Evolutionary conservation across 2,329 filamentous ascomycete species (phyloP), one percentile per base, ranked within the genome.

Genomic region (Blastomyces gilchristii): DNA sequence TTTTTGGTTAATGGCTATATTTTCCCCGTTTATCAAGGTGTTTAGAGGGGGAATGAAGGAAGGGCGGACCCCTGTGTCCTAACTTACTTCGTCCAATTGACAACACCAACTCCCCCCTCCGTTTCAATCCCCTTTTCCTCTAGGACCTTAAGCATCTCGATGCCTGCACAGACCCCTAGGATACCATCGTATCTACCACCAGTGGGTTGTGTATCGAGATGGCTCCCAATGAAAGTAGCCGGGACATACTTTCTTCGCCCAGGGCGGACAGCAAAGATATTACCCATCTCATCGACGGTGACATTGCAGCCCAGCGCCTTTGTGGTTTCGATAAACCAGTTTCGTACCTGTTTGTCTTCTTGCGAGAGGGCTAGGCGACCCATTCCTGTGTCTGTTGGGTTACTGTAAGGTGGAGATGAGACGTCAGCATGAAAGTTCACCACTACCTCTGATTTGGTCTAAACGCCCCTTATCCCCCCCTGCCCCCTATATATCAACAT

Each of bases 271-370:
- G 89, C 88, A 71, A 93, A 94, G 65, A 88, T 88, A 68, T 93
- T 94, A 25, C 89, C 89, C 84, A 93, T 91, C 34, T 83, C 79
- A 71, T 94, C 90, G 1, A 90, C 74, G 0, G 82, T 86, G 8
- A 89, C 80, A 2, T 80, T 79, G 72, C 89, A 93, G 11, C 86
- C 87, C 0, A 91, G 76, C 0, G 76, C 77, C 68, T 83, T 75
- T 1, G 84, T 85, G 0, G 84, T 86, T 22, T 85, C 73, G 0
- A 86, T 81, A 66, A 94, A 91, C 89, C 89, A 94, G 72, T 89
- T 84, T 49, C 90, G 83, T 14, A 83, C 88, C 68, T 83, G 75
- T 70, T 87, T 89, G 71, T 93, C 90, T 1, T 84, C 78, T 68
- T 91, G 85, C 1, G 86, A 86, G 25, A 93, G 80, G 2, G 88